These are phyloP conservation scores for Zymoseptoria pseudotritici DNA, from an alignment of 2,329 filamentous ascomycete species.

Conservation along the genomic window DNA sequence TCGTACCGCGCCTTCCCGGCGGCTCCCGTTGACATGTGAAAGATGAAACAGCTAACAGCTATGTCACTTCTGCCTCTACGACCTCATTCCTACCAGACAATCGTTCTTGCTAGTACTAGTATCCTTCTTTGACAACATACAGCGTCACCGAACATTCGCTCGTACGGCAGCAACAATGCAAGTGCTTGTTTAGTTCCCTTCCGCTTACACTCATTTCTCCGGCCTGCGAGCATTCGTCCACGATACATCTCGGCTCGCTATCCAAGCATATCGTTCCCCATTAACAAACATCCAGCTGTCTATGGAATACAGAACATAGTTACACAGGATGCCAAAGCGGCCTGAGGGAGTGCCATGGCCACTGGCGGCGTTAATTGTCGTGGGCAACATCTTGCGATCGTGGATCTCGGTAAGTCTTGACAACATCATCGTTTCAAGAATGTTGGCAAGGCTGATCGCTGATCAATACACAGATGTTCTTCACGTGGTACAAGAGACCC, in stretches of 20 bases:
- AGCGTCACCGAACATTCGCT: too few relatives aligned
- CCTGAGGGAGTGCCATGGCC: background rate
- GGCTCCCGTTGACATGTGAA: background rate
- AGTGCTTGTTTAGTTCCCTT: background rate
- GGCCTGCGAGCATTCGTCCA: background rate
- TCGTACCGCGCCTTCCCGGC: background rate
- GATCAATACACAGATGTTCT: background rate
- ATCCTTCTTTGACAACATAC: background rate
- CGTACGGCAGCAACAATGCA: background rate
- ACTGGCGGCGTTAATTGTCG: background rate
- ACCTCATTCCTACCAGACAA: background rate
- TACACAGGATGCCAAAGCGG: background rate
- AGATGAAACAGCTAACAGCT: background rate
- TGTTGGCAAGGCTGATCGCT: background rate
- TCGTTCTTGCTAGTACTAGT: background rate
- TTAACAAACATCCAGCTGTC: background rate
- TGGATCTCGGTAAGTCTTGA: background rate
- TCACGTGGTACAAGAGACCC: conserved; percentile 1
- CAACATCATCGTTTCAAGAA: too few relatives aligned
- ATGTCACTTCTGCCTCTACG: background rate
- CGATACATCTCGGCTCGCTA: background rate
- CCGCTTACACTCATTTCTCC: background rate
- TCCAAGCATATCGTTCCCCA: background rate
- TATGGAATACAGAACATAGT: background rate
- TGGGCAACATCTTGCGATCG: conserved; percentile 1